Conservation (phyloP, 257 asterid species). For the Solanum ossicruentum region DNA sequence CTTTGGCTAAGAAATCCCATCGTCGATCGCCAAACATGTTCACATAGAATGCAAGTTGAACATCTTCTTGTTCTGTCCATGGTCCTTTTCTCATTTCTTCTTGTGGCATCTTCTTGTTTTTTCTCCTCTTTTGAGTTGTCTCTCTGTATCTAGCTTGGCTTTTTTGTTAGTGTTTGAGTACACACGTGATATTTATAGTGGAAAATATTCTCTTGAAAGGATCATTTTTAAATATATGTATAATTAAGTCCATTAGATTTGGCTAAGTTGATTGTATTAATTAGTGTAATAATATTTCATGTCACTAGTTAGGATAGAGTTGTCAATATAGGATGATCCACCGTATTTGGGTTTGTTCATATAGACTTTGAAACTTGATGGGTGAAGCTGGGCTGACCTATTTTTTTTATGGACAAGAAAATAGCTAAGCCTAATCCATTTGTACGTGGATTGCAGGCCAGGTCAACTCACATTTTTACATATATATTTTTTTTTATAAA, state of each 20-base stretch:
- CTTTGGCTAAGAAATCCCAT: constrained; percentile 92
- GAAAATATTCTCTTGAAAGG: neutral
- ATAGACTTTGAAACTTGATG: no score
- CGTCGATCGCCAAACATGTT: constrained; percentile 82
- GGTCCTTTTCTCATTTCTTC: constrained; percentile 58
- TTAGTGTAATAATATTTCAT: neutral
- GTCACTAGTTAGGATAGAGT: no score
- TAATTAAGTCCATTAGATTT: neutral
- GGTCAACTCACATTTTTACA: no score
- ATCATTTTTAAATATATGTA: neutral
- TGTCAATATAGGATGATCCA: no score
- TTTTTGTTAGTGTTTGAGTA: neutral
- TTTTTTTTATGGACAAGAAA: no score
- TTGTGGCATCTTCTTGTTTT: constrained; percentile 15
- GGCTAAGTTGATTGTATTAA: neutral
- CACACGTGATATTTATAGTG: constrained; percentile 8
- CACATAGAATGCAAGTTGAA: constrained; percentile 61
- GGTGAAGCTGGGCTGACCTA: no score
- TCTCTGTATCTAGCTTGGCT: neutral
- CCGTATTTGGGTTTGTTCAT: no score
- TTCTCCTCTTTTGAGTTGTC: neutral
- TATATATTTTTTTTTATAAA: no score
- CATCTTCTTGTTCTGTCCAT: constrained; percentile 86
- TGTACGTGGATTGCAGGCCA: no score
- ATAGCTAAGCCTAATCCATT: no score